Evolutionary conservation across 192 early-diverging fungal genomes (phyloP).

Genomic region (Coemansia sp.): DNA sequence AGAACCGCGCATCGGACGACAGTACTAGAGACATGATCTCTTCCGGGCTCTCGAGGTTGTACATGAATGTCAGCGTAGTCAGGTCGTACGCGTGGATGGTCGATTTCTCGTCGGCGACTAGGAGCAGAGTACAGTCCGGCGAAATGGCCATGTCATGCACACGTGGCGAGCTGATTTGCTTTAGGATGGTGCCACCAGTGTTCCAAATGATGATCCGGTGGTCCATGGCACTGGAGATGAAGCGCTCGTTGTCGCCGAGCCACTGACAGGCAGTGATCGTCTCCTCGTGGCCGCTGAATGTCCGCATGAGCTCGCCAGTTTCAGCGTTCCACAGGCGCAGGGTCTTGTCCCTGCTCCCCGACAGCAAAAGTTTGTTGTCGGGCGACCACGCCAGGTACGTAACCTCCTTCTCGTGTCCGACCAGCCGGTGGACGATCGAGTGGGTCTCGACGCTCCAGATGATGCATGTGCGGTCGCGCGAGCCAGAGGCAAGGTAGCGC

Average conservation of each 20-base stretch:
- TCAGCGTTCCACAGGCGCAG: constrained; percentile 81
- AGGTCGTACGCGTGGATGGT: constrained; percentile 42
- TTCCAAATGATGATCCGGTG: constrained; percentile 53
- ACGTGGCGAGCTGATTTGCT: constrained; percentile 38
- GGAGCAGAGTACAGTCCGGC: constrained; percentile 23
- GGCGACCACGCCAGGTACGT: constrained; percentile 92
- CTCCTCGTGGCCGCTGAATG: constrained; percentile 66
- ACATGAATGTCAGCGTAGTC: constrained; percentile 41
- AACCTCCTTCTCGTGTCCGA: constrained; percentile 66
- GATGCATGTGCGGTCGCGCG: constrained; percentile 78
- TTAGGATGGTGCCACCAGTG: constrained; percentile 27
- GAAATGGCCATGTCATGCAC: constrained; percentile 46
- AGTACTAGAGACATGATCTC: constrained; percentile 63
- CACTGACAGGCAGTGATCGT: constrained; percentile 79
- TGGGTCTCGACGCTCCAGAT: constrained; percentile 76
- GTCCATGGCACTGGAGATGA: constrained; percentile 83
- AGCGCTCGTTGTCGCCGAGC: constrained; percentile 74
- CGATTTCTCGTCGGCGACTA: constrained; percentile 41
- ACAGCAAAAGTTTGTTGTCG: constrained; percentile 67
- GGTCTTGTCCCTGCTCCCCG: constrained; percentile 72
- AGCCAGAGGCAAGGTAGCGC: constrained; percentile 81
- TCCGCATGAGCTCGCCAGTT: constrained; percentile 55
- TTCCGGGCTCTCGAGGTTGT: constrained; percentile 30
- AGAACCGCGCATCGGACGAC: constrained; percentile 57
- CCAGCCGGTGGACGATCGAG: constrained; percentile 24